Conservation (phyloP, 31 red algal species). For the Odonthalia washingtoniensis region DNA sequence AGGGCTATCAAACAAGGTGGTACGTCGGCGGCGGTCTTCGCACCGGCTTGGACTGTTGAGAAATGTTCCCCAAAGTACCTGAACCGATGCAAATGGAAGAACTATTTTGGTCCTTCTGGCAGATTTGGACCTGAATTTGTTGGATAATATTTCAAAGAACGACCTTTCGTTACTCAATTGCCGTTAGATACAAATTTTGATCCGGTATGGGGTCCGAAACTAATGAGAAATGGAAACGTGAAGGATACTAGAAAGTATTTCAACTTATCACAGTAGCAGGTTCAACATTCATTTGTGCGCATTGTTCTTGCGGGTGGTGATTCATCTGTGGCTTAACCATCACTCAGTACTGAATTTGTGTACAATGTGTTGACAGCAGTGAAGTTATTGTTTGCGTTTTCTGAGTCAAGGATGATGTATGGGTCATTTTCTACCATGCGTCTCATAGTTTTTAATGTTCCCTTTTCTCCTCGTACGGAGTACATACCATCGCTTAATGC, state of each 20-base stretch:
- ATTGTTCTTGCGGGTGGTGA: slow-evolving; percentile 60
- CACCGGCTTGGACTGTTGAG: slow-evolving; percentile 86
- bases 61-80: slow-evolving; percentile 53
- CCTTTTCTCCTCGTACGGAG: slow-evolving; percentile 28
- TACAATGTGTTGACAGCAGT: slow-evolving; percentile 59
- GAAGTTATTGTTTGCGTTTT: too few relatives aligned
- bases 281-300: slow-evolving; percentile 82
- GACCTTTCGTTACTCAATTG: slow-evolving; percentile 62
- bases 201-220: slow-evolving; percentile 74
- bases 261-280: slow-evolving; percentile 65
- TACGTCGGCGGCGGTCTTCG: slow-evolving; percentile 85
- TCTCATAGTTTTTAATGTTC: slow-evolving; percentile 64
- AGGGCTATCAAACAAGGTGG: slow-evolving; percentile 76
- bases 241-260: too few relatives aligned
- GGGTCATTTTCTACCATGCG: slow-evolving; percentile 74
- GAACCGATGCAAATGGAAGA: slow-evolving; percentile 66
- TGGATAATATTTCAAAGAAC: slow-evolving; percentile 73
- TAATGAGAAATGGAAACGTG: slow-evolving; percentile 50
- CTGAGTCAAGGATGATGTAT: slow-evolving; percentile 61
- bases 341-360: slow-evolving; percentile 50
- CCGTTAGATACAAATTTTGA: slow-evolving; percentile 80
- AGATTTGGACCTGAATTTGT: slow-evolving; percentile 74
- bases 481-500: too few relatives aligned
- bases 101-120: slow-evolving; percentile 64
- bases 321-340: slow-evolving; percentile 46